Evolutionary conservation across 2,329 filamentous ascomycete species (phyloP).

Genomic region (Scedosporium aurantiacum): DNA sequence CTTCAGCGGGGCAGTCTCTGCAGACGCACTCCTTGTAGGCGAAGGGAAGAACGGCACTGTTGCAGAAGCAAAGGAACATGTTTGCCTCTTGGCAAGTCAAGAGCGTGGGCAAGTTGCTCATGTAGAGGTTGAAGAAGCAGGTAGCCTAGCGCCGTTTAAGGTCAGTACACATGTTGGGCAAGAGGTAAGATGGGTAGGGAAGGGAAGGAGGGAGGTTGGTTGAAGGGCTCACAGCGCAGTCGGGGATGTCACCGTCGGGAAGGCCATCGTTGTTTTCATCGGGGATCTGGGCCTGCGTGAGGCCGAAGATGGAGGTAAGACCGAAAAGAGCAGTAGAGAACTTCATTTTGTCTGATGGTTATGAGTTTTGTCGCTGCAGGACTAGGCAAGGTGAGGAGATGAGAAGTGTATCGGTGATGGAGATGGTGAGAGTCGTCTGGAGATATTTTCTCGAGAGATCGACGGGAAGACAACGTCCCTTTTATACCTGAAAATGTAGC

Average conservation of each 20-base stretch:
- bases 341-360: conserved; percentile 2
- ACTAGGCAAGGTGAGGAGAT: background rate
- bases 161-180: too few relatives aligned
- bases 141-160: background rate
- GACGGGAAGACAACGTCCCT: background rate
- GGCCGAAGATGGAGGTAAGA: background rate
- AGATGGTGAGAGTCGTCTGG: background rate
- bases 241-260: background rate
- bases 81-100: conserved; percentile 1
- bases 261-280: background rate
- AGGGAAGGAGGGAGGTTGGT: background rate
- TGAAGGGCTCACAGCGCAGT: background rate
- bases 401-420: background rate
- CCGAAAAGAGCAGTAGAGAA: background rate
- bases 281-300: background rate
- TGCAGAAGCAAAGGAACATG: conserved; percentile 3
- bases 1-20: background rate
- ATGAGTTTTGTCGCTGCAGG: background rate
- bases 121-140: background rate
- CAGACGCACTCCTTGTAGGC: background rate
- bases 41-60: background rate
- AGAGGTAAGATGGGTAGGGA: too few relatives aligned
- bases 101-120: background rate
- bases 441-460: background rate
- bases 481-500: background rate